A percentile compares a stretch with the other conserved stretches of the same genome.
Conservation (phyloP, 2,329 filamentous ascomycete species). For the Nigrograna mackinnonii region DNA sequence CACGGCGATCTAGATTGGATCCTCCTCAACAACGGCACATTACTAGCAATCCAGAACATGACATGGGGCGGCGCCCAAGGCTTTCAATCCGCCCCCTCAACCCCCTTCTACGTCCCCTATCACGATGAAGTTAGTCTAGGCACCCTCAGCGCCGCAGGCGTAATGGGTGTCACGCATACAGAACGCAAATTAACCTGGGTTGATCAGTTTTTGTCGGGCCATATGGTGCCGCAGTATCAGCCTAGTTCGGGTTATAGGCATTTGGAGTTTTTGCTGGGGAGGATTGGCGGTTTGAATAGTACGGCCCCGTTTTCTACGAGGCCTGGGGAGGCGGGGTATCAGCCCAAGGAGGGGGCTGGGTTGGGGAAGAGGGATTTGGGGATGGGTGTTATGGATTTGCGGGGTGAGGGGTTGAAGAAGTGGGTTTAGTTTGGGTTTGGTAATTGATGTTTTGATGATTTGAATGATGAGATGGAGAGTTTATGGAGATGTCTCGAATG, state of each 20-base stretch:
- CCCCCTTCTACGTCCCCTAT: slow-evolving; percentile 72
- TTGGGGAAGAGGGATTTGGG: background rate
- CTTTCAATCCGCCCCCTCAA: slow-evolving; percentile 63
- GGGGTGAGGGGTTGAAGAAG: background rate
- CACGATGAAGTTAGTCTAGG: slow-evolving; percentile 52
- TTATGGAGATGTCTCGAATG: no score
- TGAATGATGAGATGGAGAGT: no score
- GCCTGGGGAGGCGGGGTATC: slow-evolving; percentile 1
- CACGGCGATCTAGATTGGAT: slow-evolving; percentile 74
- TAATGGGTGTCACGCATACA: slow-evolving; percentile 70
- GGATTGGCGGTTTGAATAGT: slow-evolving; percentile 60
- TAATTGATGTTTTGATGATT: background rate
- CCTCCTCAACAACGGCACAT: slow-evolving; percentile 68
- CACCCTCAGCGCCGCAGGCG: slow-evolving; percentile 63
- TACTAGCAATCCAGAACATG: slow-evolving; percentile 79
- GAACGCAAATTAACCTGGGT: slow-evolving; percentile 78
- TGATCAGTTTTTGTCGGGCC: slow-evolving; percentile 65
- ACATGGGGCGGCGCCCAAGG: slow-evolving; percentile 74
- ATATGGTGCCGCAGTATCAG: slow-evolving; percentile 70
- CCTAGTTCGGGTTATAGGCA: slow-evolving; percentile 71
- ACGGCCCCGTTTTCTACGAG: slow-evolving; percentile 32
- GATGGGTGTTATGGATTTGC: background rate
- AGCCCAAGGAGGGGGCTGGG: background rate
- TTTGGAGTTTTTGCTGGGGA: slow-evolving; percentile 74
- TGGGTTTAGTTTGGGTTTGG: no score